phyloP scores from a whole-genome alignment of 2,329 filamentous ascomycete species.

The Waltergamsia citrina region DNA sequence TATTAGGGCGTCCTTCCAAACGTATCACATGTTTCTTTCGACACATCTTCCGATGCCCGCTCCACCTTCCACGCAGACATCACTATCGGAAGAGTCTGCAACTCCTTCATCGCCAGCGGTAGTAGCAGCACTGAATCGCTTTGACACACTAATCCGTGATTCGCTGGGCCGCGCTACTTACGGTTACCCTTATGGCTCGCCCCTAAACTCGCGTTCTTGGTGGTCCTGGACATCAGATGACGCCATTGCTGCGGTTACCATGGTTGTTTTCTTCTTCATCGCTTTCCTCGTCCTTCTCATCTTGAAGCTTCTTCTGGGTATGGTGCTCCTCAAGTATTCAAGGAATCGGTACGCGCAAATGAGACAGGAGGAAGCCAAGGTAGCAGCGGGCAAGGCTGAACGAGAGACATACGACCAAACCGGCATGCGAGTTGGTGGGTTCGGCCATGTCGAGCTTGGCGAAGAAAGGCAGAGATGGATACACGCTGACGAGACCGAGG shows the following conservation, averaged over 20 bases:
- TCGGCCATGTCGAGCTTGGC: slow-evolving; percentile 77
- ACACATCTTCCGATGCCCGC: slow-evolving; percentile 73
- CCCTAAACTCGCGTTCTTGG: slow-evolving; percentile 31
- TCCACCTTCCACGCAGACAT: slow-evolving; percentile 53
- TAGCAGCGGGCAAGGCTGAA: slow-evolving; percentile 35
- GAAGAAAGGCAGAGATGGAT: slow-evolving; percentile 83
- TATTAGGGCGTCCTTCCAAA: slow-evolving; percentile 88
- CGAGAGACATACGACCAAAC: slow-evolving; percentile 54
- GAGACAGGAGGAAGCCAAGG: slow-evolving; percentile 56
- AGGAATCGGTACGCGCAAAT: slow-evolving; percentile 72
- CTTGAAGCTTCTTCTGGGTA: slow-evolving; percentile 77
- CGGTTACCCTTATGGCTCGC: slow-evolving; percentile 37
- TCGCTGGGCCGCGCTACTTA: slow-evolving; percentile 69
- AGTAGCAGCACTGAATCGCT: slow-evolving; percentile 66
- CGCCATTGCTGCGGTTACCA: slow-evolving; percentile 66
- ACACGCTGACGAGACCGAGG: slow-evolving; percentile 75
- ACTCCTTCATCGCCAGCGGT: slow-evolving; percentile 62
- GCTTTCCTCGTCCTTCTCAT: slow-evolving; percentile 79
- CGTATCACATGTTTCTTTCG: slow-evolving; percentile 95
- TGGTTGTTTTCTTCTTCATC: slow-evolving; percentile 77
- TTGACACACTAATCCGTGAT: slow-evolving; percentile 66
- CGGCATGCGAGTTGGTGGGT: slow-evolving; percentile 70
- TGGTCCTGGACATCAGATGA: slow-evolving; percentile 60
- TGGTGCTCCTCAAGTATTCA: slow-evolving; percentile 73
- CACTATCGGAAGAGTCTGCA: slow-evolving; percentile 54